Evolutionary conservation across 2,329 filamentous ascomycete species (phyloP).

Genomic region (Xylaria sp.): DNA sequence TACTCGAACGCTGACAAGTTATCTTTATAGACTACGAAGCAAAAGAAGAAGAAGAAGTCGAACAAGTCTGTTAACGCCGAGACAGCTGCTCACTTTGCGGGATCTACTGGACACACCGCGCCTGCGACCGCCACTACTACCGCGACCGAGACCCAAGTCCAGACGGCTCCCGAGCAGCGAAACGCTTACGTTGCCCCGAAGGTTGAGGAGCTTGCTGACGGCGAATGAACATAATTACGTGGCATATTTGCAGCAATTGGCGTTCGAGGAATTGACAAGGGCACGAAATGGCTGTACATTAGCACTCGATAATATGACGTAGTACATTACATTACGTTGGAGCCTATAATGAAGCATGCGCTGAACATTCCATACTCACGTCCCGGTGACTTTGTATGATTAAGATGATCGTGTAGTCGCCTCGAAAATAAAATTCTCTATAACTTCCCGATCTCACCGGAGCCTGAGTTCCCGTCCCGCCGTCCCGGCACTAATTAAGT

Average conservation of each 20-base stretch:
- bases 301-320: conserved; percentile 7
- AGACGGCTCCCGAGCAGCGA: conserved; percentile 43
- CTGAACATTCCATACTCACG: not conserved
- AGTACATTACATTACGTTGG: conserved; percentile 6
- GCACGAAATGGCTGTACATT: conserved; percentile 20
- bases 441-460: no score
- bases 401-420: not conserved
- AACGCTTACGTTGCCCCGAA: conserved; percentile 52
- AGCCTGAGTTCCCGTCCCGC: no score
- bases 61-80: conserved; percentile 40
- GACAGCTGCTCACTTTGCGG: conserved; percentile 49
- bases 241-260: conserved; percentile 29
- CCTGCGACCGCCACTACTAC: conserved; percentile 60
- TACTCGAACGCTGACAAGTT: conserved; percentile 16
- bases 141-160: conserved; percentile 57
- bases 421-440: not conserved
- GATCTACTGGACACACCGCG: conserved; percentile 54
- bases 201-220: conserved; percentile 56
- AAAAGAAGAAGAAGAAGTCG: conserved; percentile 63
- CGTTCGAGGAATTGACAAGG: conserved; percentile 29
- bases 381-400: not conserved
- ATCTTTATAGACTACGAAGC: conserved; percentile 39
- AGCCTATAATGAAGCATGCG: conserved; percentile 10
- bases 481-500: not conserved
- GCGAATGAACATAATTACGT: conserved; percentile 43